Percentiles rank a stretch among this genome's conserved stretches.
These are phyloP conservation scores for Maudiozyma bulderi DNA, from an alignment of 805 yeast genomes.

Conservation along the genomic window DNA sequence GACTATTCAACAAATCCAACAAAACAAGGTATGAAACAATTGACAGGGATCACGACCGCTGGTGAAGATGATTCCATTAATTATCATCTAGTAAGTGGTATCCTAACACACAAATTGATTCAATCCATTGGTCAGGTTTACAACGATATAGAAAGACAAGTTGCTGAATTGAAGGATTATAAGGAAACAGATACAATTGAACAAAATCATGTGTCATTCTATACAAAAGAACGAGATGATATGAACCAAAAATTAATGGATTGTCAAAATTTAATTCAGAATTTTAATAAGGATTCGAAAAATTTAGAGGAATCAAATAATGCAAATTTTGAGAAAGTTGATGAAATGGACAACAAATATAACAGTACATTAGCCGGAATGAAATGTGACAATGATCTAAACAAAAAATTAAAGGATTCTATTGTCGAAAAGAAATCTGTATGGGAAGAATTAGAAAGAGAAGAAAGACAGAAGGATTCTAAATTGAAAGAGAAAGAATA, in stretches of 20 bases:
- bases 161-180: constrained; percentile 39
- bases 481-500: constrained; percentile 52
- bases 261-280: constrained; percentile 14
- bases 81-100: constrained; percentile 28
- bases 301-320: constrained; percentile 27
- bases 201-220: constrained; percentile 35
- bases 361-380: constrained; percentile 18
- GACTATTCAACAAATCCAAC: constrained; percentile 65
- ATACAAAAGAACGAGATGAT: constrained; percentile 36
- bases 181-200: constrained; percentile 33
- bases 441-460: constrained; percentile 36
- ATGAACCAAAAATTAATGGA: constrained; percentile 40
- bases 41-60: constrained; percentile 41
- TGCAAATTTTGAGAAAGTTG: constrained; percentile 18
- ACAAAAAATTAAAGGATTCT: constrained; percentile 11
- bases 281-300: constrained; percentile 23
- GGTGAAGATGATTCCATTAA: constrained; percentile 31
- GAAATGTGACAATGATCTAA: constrained; percentile 6
- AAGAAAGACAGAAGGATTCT: constrained; percentile 37
- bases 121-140: constrained; percentile 44
- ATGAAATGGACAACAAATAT: constrained; percentile 22
- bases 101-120: constrained; percentile 55
- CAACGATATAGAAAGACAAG: constrained; percentile 34
- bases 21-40: constrained; percentile 39
- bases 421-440: constrained; percentile 33